A percentile compares a stretch with the other conserved stretches of the same genome.
phyloP scores from a whole-genome alignment of 2,329 filamentous ascomycete genomes.

The Stagonosporopsis chrysanthemi region DNA sequence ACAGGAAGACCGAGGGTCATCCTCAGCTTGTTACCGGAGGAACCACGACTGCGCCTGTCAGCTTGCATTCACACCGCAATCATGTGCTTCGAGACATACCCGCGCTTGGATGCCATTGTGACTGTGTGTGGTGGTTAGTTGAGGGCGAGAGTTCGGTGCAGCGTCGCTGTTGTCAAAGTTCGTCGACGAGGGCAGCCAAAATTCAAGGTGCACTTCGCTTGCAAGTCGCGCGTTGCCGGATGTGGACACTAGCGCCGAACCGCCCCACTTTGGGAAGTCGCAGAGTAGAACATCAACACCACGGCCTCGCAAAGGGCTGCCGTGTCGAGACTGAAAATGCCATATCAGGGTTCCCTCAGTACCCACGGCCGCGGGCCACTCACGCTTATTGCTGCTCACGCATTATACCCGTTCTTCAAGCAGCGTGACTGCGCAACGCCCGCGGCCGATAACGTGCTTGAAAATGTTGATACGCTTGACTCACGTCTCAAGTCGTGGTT shows the following conservation, averaged over 20 bases:
- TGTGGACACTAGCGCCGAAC: constrained; percentile 1
- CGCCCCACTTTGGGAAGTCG: background rate
- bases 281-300: constrained; percentile 13
- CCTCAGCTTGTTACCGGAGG: constrained; percentile 99
- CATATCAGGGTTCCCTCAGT: background rate
- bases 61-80: constrained; percentile 11
- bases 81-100: constrained; percentile 36
- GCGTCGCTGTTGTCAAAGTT: constrained; percentile 37
- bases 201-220: constrained; percentile 7
- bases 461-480: constrained; percentile 18
- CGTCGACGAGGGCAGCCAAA: background rate
- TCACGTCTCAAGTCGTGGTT: constrained; percentile 16
- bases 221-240: constrained; percentile 14
- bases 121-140: constrained; percentile 31
- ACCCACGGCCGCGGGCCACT: too few species aligned
- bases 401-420: background rate
- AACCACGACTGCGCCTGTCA: constrained; percentile 68
- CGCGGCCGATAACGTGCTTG: constrained; percentile 18
- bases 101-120: constrained; percentile 53
- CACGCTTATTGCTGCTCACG: too few species aligned
- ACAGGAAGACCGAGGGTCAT: constrained; percentile 99
- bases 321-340: background rate
- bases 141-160: constrained; percentile 33
- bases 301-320: background rate
- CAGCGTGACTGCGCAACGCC: background rate